Base-by-base conservation (phyloP, 2,329 filamentous ascomycete species). In the Aspergillus amoenus region DNA sequence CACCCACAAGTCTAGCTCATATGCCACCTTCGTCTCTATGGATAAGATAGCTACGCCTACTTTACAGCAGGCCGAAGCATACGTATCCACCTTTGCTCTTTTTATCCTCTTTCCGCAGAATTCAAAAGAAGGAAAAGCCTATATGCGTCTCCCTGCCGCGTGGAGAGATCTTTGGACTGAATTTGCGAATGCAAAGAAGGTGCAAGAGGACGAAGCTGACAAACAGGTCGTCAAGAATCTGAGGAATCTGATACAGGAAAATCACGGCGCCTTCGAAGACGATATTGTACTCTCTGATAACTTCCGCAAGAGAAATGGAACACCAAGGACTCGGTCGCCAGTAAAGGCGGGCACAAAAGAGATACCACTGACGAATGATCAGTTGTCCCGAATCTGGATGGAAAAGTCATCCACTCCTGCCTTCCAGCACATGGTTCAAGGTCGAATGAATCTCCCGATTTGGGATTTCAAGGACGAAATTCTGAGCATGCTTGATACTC, bases 91-190 rank as follows among this genome's bases (percentile, higher is more conserved):
- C 0, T 81, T 85, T 12, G 91, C 89, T 2, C 77, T 99, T 1
- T 97, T 96, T 70, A 82, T 90, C 41, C 81, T 96, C 0, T 96
- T 92, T 62, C 85, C 86, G 1, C 82, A 84, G n/a, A 90, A 87
- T 15, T 76, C 84, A 0, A 94, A 91, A 65, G 93, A 97, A 68
- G 91, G 95, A 61, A 97, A 95, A 71, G 84, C 91, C 2, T 88
- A 88, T 58, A 72, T 96, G 61, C 84, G 90, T 50, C 79, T 99
- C 15, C 91, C 93, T 4, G 81, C 88, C 0, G 81, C 84, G 2
- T 99, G 91, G 89, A 87, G 90, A 70, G 90, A 96, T 63, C 78
- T 97, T 1, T 97, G 93, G 87, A 82, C 83, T 9, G 92, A 97
- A 69, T 83, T 96, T 57, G 80, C 86, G 0, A 85, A 87, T 50